Conservation (phyloP, 2,329 filamentous ascomycete genomes). For the Aspergillus calidoustus region DNA sequence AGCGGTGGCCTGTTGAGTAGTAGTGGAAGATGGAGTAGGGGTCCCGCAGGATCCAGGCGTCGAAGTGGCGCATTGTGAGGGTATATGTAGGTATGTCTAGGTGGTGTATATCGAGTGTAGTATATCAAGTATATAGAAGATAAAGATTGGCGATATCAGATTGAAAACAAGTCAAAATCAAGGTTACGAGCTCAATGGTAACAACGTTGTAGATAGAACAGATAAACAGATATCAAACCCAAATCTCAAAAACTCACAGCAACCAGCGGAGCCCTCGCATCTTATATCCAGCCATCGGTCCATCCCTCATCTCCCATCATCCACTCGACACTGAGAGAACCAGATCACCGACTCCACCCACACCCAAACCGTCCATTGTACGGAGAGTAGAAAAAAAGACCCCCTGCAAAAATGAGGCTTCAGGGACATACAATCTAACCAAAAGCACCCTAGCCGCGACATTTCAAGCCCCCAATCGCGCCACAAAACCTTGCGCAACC, state of each 20-base stretch:
- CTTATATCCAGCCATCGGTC: background rate
- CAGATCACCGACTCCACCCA: background rate
- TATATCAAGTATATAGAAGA: background rate
- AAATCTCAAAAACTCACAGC: background rate
- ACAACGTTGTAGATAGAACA: background rate
- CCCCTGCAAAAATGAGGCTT: constrained; percentile 3
- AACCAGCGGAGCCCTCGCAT: background rate
- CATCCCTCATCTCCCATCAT: background rate
- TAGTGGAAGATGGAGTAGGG: constrained; percentile 47
- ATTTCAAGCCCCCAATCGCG: constrained; percentile 3
- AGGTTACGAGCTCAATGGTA: background rate
- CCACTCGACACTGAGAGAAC: background rate
- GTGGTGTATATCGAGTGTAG: background rate
- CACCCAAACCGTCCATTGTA: background rate
- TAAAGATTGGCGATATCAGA: background rate
- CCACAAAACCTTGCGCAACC: background rate
- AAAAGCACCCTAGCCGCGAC: background rate
- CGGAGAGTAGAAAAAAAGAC: background rate
- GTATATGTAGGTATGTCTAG: background rate
- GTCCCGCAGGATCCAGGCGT: constrained; percentile 44
- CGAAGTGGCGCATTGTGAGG: constrained; percentile 42
- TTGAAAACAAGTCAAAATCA: background rate
- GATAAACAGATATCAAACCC: background rate
- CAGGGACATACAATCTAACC: background rate
- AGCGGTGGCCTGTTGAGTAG: constrained; percentile 40